These are phyloP conservation scores for Ascosphaera aggregata DNA, from an alignment of 2,329 filamentous ascomycete genomes.

Conservation along the genomic window DNA sequence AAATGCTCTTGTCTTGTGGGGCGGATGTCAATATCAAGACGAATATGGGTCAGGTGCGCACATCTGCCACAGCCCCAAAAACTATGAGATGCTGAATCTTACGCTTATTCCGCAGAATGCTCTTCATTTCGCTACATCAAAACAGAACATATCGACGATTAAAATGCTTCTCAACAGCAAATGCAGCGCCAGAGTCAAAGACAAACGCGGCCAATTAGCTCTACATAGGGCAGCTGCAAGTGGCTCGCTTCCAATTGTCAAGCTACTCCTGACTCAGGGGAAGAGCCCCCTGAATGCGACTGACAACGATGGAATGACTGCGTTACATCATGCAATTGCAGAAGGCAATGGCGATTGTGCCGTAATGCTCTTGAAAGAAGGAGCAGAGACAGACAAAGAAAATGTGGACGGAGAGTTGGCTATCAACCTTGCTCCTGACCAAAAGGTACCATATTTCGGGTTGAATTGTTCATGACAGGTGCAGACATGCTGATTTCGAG, in stretches of 20 bases:
- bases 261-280: slow-evolving; percentile 47
- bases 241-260: slow-evolving; percentile 71
- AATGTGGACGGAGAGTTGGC: slow-evolving; percentile 48
- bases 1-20: slow-evolving; percentile 22
- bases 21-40: slow-evolving; percentile 23
- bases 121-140: slow-evolving; percentile 79
- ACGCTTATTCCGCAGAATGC: slow-evolving; percentile 35
- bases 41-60: slow-evolving; percentile 17
- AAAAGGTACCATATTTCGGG: slow-evolving; percentile 34
- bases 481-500: background rate
- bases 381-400: slow-evolving; percentile 59
- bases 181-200: slow-evolving; percentile 57
- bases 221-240: slow-evolving; percentile 81
- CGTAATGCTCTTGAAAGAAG: slow-evolving; percentile 56
- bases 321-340: slow-evolving; percentile 52
- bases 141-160: slow-evolving; percentile 63
- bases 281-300: slow-evolving; percentile 63
- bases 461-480: background rate
- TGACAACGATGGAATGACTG: slow-evolving; percentile 63
- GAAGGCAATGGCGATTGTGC: slow-evolving; percentile 56
- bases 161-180: slow-evolving; percentile 52
- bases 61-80: background rate
- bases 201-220: slow-evolving; percentile 70
- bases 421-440: slow-evolving; percentile 66
- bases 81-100: background rate